Percentiles rank a stretch among this genome's conserved stretches.
Evolutionary conservation across 116 monocot genomes (phyloP).

Genomic region (Dioscorea cayenensis): DNA sequence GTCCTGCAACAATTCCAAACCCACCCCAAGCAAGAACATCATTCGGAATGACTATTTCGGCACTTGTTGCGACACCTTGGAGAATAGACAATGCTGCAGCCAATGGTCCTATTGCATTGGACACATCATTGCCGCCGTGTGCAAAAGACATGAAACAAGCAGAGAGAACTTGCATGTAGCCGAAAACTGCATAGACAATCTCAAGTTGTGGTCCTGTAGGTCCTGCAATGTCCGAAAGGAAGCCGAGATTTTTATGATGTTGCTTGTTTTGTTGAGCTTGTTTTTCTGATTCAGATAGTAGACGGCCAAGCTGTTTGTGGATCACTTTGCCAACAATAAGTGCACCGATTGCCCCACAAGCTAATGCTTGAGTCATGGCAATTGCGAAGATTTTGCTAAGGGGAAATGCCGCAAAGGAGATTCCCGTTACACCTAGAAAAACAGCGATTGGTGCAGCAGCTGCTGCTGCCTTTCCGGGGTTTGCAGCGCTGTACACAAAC

Average conservation of each 20-base stretch:
- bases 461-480: conserved; percentile 93
- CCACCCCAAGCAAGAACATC: conserved; percentile 99
- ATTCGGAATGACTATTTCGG: conserved; percentile 66
- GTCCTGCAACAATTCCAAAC: conserved; percentile 93
- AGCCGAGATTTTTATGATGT: conserved; percentile 32
- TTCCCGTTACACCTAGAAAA: conserved; percentile 71
- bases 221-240: conserved; percentile 74
- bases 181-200: conserved; percentile 95
- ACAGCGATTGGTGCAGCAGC: conserved; percentile 78
- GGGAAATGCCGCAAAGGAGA: conserved; percentile 75
- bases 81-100: conserved; percentile 88
- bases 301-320: conserved; percentile 66
- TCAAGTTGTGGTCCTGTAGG: conserved; percentile 86
- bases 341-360: conserved; percentile 56
- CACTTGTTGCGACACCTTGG: conserved; percentile 41
- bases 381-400: conserved; percentile 56
- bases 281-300: conserved; percentile 70
- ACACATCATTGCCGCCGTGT: conserved; percentile 95
- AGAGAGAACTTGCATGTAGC: conserved; percentile 94
- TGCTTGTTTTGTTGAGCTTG: conserved; percentile 13
- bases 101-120: conserved; percentile 92
- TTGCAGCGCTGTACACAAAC: conserved; percentile 94
- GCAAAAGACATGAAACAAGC: conserved; percentile 99
- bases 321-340: conserved; percentile 57
- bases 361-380: conserved; percentile 55